A percentile compares a stretch with the other conserved stretches of the same genome.
phyloP scores from a whole-genome alignment of 169 alveolate genomes.

The Cytauxzoon felis region DNA sequence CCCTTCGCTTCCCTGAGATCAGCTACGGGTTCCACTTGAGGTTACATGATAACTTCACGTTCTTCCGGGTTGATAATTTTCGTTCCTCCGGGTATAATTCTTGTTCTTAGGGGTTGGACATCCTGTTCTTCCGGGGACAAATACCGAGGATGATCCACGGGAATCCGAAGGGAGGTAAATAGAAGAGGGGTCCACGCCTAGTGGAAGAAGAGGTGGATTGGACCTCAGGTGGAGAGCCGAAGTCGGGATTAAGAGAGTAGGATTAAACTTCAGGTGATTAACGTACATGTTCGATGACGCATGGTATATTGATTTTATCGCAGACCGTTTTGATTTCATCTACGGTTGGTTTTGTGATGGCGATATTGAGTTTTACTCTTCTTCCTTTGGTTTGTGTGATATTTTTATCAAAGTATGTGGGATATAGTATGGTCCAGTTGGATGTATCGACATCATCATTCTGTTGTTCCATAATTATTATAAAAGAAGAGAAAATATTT shows the following conservation, averaged over 20 bases:
- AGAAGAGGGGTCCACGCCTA: too few relatives aligned
- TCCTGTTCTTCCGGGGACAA: too few relatives aligned
- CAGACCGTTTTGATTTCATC: constrained; percentile 71
- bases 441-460: constrained; percentile 7
- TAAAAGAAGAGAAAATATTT: background rate
- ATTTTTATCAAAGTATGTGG: constrained; percentile 70
- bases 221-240: background rate
- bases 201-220: too few relatives aligned
- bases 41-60: too few relatives aligned
- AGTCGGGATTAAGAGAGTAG: background rate
- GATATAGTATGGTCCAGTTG: constrained; percentile 65
- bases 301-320: constrained; percentile 63
- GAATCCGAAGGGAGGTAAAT: too few relatives aligned
- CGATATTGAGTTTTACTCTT: constrained; percentile 50
- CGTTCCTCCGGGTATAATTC: too few relatives aligned
- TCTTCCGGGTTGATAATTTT: too few relatives aligned
- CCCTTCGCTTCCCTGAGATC: too few relatives aligned
- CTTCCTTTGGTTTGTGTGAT: constrained; percentile 69
- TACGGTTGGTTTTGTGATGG: constrained; percentile 67
- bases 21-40: too few relatives aligned
- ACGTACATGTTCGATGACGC: constrained; percentile 57
- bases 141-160: too few relatives aligned
- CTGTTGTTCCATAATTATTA: background rate
- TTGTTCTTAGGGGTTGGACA: too few relatives aligned
- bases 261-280: background rate